phyloP scores from a whole-genome alignment of 768 basidiomycete genomes.

The Tylopilus plumbeoviolaceoides region DNA sequence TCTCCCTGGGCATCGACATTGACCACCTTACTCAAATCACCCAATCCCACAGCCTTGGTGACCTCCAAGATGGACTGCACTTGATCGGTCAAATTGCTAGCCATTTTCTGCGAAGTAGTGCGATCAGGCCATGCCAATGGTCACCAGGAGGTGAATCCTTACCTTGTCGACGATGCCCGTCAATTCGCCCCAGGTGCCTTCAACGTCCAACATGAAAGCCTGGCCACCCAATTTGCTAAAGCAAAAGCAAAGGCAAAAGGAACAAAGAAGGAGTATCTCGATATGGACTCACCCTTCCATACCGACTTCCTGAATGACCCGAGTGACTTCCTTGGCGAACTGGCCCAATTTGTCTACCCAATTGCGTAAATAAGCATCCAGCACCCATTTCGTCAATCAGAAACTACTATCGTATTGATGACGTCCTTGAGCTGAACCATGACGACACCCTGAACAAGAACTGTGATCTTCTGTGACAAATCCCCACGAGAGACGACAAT shows the following conservation, averaged over 20 bases:
- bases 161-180: constrained; percentile 84
- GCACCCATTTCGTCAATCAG: constrained; percentile 1
- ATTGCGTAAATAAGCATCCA: constrained; percentile 11
- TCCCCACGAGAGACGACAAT: constrained; percentile 76
- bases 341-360: constrained; percentile 71
- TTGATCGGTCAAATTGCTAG: no score
- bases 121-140: no score
- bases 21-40: no score
- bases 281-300: constrained; percentile 57
- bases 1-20: no score
- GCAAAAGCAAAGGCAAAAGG: constrained; percentile 8
- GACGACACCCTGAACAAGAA: constrained; percentile 71
- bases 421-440: constrained; percentile 81
- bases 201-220: constrained; percentile 80
- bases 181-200: constrained; percentile 86
- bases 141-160: no score
- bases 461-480: constrained; percentile 73
- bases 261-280: not conserved
- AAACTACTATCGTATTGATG: constrained; percentile 60
- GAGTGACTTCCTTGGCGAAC: constrained; percentile 89
- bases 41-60: no score
- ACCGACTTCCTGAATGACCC: constrained; percentile 81
- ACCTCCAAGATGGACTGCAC: no score
- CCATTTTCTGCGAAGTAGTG: no score
- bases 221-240: constrained; percentile 75